Base-by-base conservation (phyloP, 73 alveolate species). In the Tetrahymena elliotti region DNA sequence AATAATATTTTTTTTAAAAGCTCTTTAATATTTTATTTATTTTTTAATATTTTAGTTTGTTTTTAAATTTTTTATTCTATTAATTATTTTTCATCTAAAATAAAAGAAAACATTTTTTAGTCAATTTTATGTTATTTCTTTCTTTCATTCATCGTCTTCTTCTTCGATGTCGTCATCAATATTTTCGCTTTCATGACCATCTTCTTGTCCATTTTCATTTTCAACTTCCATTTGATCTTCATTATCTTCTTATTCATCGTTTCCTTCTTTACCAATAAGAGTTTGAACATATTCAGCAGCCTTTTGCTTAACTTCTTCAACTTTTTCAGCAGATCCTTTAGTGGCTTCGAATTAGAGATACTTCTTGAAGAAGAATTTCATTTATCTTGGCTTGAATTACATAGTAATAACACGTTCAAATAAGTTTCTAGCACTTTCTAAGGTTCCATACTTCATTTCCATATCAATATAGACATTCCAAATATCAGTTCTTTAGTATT, bases 391-490 rank as follows among this genome's bases (percentile, higher is more conserved):
- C 84, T 97, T 97, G 95, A 93, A 37, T 33, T 95, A 93, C 94
- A 41, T 39, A 27, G 47, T 94, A 31, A 52, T 93, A 35, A 96
- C 98, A 93, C 97, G 93, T 54, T 96, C 97, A 94, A 96, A 96
- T 52, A 97, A 83, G 93, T 97, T 93, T 53, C 98, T 38, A 33
- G 96, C 97, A 9, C 92, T 93, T 31, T 93, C 97, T 83, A 93
- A 93, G 38, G 94, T 95, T 37, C 99, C 97, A 97, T 96, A 97
- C 96, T 98, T 98, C 38, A 98, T 94, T 95, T 98, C 99, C 98
- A 97, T 97, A 97, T 98, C 99, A 54, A 98, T 94, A 95, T 98
- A 98, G 18, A 96, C 97, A 52, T 98, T 96, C 99, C 99, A 98
- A 36, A 98, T 95, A 94, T 98, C 99, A 95, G 98, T 98, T 98